Conservation (phyloP, 805 yeast species). For the Barnettozyma vustinii region DNA sequence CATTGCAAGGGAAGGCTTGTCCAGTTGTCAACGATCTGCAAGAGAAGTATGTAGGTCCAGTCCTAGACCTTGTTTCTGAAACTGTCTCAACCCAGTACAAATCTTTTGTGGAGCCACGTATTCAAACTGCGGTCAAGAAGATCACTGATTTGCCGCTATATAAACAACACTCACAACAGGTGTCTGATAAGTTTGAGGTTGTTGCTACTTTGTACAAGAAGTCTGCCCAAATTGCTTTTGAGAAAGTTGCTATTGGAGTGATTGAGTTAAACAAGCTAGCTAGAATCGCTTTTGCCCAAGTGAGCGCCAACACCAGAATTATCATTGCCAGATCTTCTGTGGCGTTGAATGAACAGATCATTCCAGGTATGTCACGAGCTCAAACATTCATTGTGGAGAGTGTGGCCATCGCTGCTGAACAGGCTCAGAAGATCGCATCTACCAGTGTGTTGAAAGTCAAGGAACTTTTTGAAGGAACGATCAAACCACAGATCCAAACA, state of each 20-base stretch:
- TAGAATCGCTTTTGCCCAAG: neutral
- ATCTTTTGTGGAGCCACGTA: constrained; percentile 11
- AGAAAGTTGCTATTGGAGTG: neutral
- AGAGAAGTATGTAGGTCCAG: constrained; percentile 11
- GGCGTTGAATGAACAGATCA: neutral
- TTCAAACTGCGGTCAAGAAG: constrained; percentile 4
- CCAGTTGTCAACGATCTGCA: constrained; percentile 7
- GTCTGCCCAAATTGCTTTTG: constrained; percentile 1
- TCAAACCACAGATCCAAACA: neutral
- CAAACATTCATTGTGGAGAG: neutral
- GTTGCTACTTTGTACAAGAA: neutral
- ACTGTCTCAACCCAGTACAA: constrained; percentile 11
- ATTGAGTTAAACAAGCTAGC: neutral
- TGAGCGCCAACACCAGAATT: neutral
- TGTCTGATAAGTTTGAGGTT: neutral
- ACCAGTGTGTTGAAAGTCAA: neutral
- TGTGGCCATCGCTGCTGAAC: neutral
- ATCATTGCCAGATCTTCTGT: neutral
- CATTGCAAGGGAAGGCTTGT: constrained; percentile 11
- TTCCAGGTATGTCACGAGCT: neutral
- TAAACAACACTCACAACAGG: neutral
- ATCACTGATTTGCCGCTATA: constrained; percentile 7
- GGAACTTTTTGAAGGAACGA: neutral
- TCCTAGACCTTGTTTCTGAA: constrained; percentile 1
- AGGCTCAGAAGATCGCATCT: neutral